Conservation (phyloP, 805 yeast genomes). For the Candida argentea region DNA sequence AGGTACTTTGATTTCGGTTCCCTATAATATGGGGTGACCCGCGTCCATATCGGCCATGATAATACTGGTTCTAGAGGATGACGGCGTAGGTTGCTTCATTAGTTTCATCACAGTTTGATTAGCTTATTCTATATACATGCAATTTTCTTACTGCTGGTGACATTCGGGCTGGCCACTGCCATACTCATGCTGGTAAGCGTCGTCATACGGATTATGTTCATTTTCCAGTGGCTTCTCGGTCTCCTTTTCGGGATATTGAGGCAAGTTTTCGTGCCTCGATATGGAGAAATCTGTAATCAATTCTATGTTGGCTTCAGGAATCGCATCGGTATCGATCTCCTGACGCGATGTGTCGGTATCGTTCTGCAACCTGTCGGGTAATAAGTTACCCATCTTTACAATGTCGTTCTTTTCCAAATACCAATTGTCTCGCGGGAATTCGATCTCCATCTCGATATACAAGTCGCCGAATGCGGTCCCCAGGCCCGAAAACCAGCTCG, state of each 20-base stretch:
- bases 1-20: no score
- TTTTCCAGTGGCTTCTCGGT: constrained; percentile 3
- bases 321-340: constrained; percentile 14
- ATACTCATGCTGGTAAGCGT: constrained; percentile 7
- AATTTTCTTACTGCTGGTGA: constrained; percentile 12
- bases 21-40: no score
- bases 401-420: constrained; percentile 63
- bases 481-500: constrained; percentile 17
- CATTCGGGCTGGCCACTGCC: constrained; percentile 26
- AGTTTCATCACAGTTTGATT: no score
- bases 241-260: constrained; percentile 19
- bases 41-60: no score
- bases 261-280: constrained; percentile 16
- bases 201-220: constrained; percentile 6
- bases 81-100: no score
- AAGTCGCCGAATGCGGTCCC: constrained; percentile 50
- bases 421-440: constrained; percentile 84
- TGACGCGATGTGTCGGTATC: constrained; percentile 14
- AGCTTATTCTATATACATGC: constrained; percentile 8
- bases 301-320: constrained; percentile 29
- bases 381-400: constrained; percentile 38
- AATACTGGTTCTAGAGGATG: no score
- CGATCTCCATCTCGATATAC: constrained; percentile 59
- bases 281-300: constrained; percentile 25
- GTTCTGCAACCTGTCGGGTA: constrained; percentile 34